phyloP scores from a whole-genome alignment of 192 early-diverging fungal species.

The Coemansia sp. region DNA sequence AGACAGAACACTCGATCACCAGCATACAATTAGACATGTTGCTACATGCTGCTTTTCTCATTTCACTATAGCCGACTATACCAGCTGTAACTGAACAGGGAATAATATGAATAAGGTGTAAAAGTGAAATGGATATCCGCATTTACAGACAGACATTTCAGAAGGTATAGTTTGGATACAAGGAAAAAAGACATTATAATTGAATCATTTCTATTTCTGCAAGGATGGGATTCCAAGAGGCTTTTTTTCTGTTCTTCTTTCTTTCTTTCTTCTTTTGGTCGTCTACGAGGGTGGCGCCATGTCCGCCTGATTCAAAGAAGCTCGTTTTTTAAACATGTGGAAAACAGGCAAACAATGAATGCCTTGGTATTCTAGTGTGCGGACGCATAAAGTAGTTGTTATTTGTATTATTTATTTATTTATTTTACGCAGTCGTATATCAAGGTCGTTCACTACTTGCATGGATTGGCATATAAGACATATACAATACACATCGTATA shows the following conservation, averaged over 20 bases:
- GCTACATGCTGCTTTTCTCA: not conserved
- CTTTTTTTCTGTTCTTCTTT: not conserved
- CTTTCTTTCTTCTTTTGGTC: not conserved
- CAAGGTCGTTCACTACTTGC: not conserved
- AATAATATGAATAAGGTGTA: too few species aligned
- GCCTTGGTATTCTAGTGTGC: too few species aligned
- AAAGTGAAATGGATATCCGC: too few species aligned
- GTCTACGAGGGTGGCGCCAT: not conserved
- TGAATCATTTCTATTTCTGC: not conserved
- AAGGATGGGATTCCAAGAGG: not conserved
- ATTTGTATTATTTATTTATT: too few species aligned
- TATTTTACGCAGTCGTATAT: not conserved
- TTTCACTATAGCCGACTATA: too few species aligned
- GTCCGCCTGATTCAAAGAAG: too few species aligned
- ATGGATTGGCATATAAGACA: not conserved
- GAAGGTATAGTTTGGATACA: not conserved
- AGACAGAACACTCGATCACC: conserved; percentile 5
- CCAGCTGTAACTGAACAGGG: too few species aligned
- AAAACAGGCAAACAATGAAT: too few species aligned
- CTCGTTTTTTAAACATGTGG: too few species aligned
- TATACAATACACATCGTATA: too few species aligned
- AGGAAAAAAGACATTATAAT: not conserved
- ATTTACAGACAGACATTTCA: too few species aligned
- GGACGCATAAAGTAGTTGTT: too few species aligned
- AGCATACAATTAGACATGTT: conserved; percentile 2